Base-by-base conservation (phyloP, 2,329 filamentous ascomycete species). In the Didymella glomerata region DNA sequence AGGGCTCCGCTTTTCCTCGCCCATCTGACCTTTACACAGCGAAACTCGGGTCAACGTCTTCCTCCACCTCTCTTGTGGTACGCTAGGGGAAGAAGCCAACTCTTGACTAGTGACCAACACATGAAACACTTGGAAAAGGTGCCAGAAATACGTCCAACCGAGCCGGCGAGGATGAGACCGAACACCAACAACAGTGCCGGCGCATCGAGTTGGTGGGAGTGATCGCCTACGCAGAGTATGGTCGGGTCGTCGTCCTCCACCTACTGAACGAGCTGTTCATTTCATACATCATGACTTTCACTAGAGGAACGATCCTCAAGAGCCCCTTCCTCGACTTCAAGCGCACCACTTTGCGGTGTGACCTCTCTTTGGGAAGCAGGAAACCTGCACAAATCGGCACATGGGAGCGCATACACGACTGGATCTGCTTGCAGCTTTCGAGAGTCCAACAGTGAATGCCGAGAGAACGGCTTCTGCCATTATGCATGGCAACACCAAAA, bases 31-130 rank as follows among this genome's bases (percentile, higher is more conserved):
- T 30, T 36, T 40, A 32, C 9, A 30, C 42, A 20, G 18, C 20
- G 3, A 46, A n/a, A 27, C 32, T 40, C 36, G 34, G 54, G 54
- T 46, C 16, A 51, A 52, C 42, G 48, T 57, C 54, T 42, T 38
- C 34, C 44, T 48, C 27, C 48, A 44, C 22, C 25, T 24, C 30
- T 28, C 14, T 32, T 6, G n/a, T 25, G 46, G 46, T 24, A 46
- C 46, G 40, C 46, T 59, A 41, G 40, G 50, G n/a, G 20, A 2
- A 42, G n/a, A 38, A 11, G 24, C 50, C 32, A 38, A 6, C 45
- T 57, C 9, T 48, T n/a, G 20, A 48, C 24, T 54, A 54, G 50
- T 28, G 20, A 47, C 14, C 20, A 3, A 32, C 32, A 34, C 14
- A 14, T 36, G 30, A 54, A 50, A 49, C 50, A 30, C 27, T 53